A percentile compares a stretch with the other conserved stretches of the same genome.
Evolutionary conservation across 108 stramenopile genomes (phyloP).

Genomic region (Nitzschia putrida): DNA sequence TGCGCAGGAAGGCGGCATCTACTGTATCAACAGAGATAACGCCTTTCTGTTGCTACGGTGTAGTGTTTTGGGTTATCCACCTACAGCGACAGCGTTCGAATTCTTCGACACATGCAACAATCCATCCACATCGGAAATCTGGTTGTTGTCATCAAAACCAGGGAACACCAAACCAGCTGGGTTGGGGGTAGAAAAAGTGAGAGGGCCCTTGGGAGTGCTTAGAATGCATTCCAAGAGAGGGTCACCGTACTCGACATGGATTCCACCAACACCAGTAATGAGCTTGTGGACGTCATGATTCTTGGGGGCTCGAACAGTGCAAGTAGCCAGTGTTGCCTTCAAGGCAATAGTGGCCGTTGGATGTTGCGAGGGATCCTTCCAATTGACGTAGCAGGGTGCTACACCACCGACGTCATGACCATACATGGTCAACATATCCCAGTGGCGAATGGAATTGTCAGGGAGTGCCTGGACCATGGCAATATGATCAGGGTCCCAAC

Average conservation of each 20-base stretch:
- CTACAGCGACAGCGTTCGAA: too few relatives aligned
- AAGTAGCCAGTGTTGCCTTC: slow-evolving; percentile 4
- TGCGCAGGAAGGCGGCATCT: too few relatives aligned
- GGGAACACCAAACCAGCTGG: slow-evolving; percentile 27
- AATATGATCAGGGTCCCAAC: slow-evolving; percentile 36
- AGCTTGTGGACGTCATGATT: slow-evolving; percentile 29
- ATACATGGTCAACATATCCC: slow-evolving; percentile 35
- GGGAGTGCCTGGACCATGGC: slow-evolving; percentile 24
- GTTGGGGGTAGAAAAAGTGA: slow-evolving; percentile 11
- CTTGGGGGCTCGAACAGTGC: slow-evolving; percentile 8
- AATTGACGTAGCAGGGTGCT: slow-evolving; percentile 24
- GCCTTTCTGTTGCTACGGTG: too few relatives aligned
- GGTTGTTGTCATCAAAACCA: slow-evolving; percentile 7
- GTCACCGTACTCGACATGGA: slow-evolving; percentile 12
- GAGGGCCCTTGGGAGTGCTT: slow-evolving; percentile 17
- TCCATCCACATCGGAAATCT: not conserved
- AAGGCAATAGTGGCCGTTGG: slow-evolving; percentile 16
- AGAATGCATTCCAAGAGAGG: slow-evolving; percentile 13
- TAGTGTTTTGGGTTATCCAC: too few relatives aligned
- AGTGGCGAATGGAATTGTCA: slow-evolving; percentile 21
- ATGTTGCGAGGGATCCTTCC: slow-evolving; percentile 23
- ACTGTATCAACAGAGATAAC: too few relatives aligned
- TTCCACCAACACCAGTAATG: slow-evolving; percentile 22
- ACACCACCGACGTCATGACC: slow-evolving; percentile 31
- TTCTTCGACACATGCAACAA: too few relatives aligned